Conservation (phyloP, 2,329 filamentous ascomycete genomes). For the Chrysoporthe cubensis region DNA sequence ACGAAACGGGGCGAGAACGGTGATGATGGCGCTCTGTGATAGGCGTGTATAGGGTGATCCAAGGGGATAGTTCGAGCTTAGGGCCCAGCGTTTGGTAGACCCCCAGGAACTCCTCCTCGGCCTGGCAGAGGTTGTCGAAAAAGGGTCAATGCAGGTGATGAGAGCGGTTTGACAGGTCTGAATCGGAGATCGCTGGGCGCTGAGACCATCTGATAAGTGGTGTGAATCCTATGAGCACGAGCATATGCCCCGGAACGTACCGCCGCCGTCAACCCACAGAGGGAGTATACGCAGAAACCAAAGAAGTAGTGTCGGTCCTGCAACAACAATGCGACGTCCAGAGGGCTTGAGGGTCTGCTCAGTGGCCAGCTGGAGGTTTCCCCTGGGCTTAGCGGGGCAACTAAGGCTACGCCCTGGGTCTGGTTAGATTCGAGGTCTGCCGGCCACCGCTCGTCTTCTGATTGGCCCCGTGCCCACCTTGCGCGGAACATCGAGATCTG, state of each 20-base stretch:
- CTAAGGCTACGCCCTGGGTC: neutral
- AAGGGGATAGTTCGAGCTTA: neutral
- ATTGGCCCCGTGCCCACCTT: neutral
- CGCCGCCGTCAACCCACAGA: neutral
- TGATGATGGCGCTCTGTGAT: neutral
- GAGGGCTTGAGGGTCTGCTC: neutral
- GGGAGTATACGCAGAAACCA: neutral
- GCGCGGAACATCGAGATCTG: conserved; percentile 4
- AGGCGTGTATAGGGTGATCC: neutral
- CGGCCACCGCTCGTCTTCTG: neutral
- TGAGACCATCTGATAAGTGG: neutral
- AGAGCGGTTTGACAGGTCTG: neutral
- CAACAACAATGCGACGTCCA: neutral
- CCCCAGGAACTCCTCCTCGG: neutral
- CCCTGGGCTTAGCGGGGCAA: neutral
- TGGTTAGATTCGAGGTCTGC: no score
- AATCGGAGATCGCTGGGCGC: neutral
- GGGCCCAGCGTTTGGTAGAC: neutral
- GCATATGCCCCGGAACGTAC: neutral
- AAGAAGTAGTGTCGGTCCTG: neutral
- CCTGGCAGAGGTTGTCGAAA: neutral
- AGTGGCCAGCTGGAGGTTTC: neutral
- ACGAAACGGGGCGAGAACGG: neutral
- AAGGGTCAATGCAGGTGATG: neutral
- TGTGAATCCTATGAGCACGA: neutral